A percentile compares a stretch with the other conserved stretches of the same genome.
Evolutionary conservation across 108 stramenopile species (phyloP).

Genomic region (Stephanodiscus triporus): DNA sequence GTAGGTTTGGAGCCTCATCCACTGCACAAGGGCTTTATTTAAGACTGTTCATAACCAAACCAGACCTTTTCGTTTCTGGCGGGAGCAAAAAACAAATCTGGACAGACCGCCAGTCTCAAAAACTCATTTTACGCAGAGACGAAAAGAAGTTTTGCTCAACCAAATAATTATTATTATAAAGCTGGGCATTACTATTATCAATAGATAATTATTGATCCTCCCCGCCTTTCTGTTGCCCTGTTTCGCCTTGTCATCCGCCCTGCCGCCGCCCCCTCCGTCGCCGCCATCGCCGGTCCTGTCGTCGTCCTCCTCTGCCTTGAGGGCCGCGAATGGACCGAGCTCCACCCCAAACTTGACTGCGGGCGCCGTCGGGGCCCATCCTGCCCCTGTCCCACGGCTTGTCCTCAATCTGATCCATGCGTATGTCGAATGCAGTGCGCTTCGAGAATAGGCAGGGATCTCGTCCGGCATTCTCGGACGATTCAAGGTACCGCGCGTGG

Average conservation of each 20-base stretch:
- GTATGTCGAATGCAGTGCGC: constrained; percentile 92
- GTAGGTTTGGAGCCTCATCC: too few species aligned
- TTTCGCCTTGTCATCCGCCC: background rate
- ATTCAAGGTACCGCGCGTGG: constrained; percentile 66
- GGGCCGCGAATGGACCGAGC: constrained; percentile 16
- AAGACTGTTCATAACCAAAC: too few species aligned
- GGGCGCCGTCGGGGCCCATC: background rate
- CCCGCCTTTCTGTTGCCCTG: background rate
- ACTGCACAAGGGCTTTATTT: too few species aligned
- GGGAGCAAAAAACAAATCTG: too few species aligned
- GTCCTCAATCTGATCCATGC: constrained; percentile 92
- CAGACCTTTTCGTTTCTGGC: too few species aligned
- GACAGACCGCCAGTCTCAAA: too few species aligned
- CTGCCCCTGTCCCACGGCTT: constrained; percentile 75
- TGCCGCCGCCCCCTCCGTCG: constrained; percentile 5
- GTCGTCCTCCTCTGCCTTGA: constrained; percentile 26
- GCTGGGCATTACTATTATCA: too few species aligned
- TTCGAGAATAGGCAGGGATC: constrained; percentile 89
- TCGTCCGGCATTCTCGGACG: constrained; percentile 89
- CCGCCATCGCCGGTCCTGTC: too few species aligned
- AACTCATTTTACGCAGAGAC: too few species aligned
- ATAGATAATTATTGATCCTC: too few species aligned
- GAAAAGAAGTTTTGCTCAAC: too few species aligned
- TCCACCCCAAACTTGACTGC: constrained; percentile 36
- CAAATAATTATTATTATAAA: too few species aligned